Conservation (phyloP, 2,329 filamentous ascomycete species). For the Sporothrix schenckii region DNA sequence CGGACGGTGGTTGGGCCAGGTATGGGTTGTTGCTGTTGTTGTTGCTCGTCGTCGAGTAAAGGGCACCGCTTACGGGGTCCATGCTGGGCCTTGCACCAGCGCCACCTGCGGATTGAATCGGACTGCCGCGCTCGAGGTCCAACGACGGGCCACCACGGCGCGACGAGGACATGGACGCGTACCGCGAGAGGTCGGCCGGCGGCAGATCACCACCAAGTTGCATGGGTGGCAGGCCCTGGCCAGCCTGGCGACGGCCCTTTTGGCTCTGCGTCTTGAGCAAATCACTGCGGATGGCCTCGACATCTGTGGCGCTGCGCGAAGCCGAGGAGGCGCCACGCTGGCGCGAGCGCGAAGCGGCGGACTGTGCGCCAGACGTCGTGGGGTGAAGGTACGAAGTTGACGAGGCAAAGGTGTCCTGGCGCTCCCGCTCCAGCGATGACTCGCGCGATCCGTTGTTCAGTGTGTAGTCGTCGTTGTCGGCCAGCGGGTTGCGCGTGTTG, state of each 20-base stretch:
- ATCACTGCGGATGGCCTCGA: conserved; percentile 35
- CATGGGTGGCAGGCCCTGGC: conserved; percentile 49
- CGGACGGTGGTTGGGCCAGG: conserved; percentile 12
- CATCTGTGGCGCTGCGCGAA: conserved; percentile 7
- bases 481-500: conserved; percentile 46
- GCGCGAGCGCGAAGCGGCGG: conserved; percentile 19
- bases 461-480: conserved; percentile 46
- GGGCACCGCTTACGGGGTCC: background rate
- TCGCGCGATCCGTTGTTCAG: conserved; percentile 40
- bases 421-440: conserved; percentile 43
- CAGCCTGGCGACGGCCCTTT: conserved; percentile 54
- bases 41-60: conserved; percentile 22
- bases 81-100: background rate
- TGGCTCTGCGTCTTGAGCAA: conserved; percentile 50
- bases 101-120: background rate
- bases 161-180: conserved; percentile 39
- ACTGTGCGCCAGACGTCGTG: conserved; percentile 21
- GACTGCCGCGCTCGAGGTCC: conserved; percentile 48
- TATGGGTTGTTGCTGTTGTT: conserved; percentile 31
- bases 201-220: conserved; percentile 39
- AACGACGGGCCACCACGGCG: conserved; percentile 41
- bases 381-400: conserved; percentile 42
- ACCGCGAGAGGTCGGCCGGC: conserved; percentile 40
- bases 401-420: conserved; percentile 25
- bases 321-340: conserved; percentile 27